Percentiles rank a stretch among this genome's conserved stretches.
phyloP scores from a whole-genome alignment of 306 rosid species.

The Ormosia emarginata region DNA sequence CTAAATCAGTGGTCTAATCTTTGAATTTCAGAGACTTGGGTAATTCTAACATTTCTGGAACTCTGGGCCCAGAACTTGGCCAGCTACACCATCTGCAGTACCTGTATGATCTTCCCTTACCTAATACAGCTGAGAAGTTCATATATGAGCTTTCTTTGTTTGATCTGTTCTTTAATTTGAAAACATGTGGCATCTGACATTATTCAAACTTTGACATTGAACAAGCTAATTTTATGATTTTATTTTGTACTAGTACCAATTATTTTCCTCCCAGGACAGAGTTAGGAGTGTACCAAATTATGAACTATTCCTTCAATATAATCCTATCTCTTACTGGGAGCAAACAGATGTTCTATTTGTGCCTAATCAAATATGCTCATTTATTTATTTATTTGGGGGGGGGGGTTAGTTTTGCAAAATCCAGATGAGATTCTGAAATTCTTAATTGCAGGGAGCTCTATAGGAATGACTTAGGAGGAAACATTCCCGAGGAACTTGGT shows the following conservation, averaged over 20 bases:
- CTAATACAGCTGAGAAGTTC: not conserved
- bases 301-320: not conserved
- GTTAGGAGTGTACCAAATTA: not conserved
- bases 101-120: slow-evolving; percentile 46
- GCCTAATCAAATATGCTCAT: not conserved
- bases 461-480: slow-evolving; percentile 64
- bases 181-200: not conserved
- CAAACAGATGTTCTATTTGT: not conserved
- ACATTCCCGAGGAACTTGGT: slow-evolving; percentile 75
- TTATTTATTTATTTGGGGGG: not conserved
- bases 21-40: slow-evolving; percentile 89
- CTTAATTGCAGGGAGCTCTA: slow-evolving; percentile 80
- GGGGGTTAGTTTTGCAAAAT: not conserved
- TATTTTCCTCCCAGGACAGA: not conserved
- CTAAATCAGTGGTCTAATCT: slow-evolving; percentile 3
- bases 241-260: not conserved
- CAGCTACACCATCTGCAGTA: slow-evolving; percentile 73
- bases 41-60: slow-evolving; percentile 80
- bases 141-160: slow-evolving; percentile 7
- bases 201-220: slow-evolving; percentile 1
- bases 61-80: slow-evolving; percentile 83
- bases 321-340: not conserved
- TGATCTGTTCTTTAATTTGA: slow-evolving; percentile 7
- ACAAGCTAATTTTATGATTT: not conserved
- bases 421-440: slow-evolving; percentile 10